Percentiles rank a stretch among this genome's conserved stretches.
phyloP scores from a whole-genome alignment of 2,329 filamentous ascomycete species.

The Amauroascus niger region DNA sequence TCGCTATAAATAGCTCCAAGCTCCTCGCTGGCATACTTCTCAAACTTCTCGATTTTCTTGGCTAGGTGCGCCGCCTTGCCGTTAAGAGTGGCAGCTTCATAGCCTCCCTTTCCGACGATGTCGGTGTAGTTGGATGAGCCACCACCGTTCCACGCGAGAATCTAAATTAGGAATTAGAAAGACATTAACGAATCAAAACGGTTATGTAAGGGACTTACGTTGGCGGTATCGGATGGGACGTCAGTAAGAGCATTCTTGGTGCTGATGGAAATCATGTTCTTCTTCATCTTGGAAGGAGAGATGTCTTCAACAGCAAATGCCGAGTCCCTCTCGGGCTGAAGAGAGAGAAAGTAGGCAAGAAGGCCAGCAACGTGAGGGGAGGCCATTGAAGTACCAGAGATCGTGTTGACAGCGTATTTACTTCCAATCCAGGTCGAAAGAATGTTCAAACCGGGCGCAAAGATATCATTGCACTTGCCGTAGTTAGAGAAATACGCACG shows the following conservation, averaged over 20 bases:
- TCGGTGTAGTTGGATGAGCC: slow-evolving; percentile 82
- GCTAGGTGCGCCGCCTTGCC: slow-evolving; percentile 35
- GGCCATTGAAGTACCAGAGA: slow-evolving; percentile 98
- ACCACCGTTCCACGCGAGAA: slow-evolving; percentile 98
- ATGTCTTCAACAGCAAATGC: slow-evolving; percentile 83
- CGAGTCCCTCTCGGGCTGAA: slow-evolving; percentile 82
- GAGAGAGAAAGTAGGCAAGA: slow-evolving; percentile 93
- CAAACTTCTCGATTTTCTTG: slow-evolving; percentile 41
- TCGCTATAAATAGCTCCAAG: slow-evolving; percentile 42
- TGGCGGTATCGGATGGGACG: slow-evolving; percentile 76
- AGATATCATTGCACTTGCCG: slow-evolving; percentile 98
- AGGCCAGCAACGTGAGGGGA: slow-evolving; percentile 95
- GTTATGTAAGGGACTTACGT: slow-evolving; percentile 44
- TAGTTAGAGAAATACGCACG: slow-evolving; percentile 99
- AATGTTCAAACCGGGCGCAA: slow-evolving; percentile 93
- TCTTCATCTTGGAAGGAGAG: slow-evolving; percentile 90
- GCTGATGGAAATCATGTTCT: slow-evolving; percentile 70
- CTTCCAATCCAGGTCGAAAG: slow-evolving; percentile 97
- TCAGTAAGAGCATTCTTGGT: slow-evolving; percentile 69
- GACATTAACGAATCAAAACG: background rate
- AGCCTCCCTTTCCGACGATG: slow-evolving; percentile 66
- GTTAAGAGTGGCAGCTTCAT: slow-evolving; percentile 45
- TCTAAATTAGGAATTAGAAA: slow-evolving; percentile 33
- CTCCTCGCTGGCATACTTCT: slow-evolving; percentile 35
- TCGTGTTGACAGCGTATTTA: slow-evolving; percentile 94